Evolutionary conservation across 495 filamentous ascomycete genomes (phyloP).

Genomic region (Bathelium albidoporum): DNA sequence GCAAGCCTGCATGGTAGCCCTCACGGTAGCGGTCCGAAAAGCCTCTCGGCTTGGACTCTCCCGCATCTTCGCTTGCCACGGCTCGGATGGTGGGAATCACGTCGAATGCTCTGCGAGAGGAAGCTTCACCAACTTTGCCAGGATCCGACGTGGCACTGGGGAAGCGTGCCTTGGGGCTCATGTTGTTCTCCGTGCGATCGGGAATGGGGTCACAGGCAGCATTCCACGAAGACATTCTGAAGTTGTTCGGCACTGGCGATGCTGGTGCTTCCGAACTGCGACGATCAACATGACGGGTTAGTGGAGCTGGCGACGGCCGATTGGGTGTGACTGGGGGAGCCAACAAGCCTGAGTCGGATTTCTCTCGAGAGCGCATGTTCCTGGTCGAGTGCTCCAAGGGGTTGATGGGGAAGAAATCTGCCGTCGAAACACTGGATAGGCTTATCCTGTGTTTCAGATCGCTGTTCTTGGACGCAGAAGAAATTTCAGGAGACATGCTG

Average conservation of each 20-base stretch:
- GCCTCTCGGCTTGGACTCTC: not conserved
- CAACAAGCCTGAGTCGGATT: not conserved
- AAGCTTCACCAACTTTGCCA: not conserved
- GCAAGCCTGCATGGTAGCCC: slow-evolving; percentile 25
- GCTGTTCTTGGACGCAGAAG: slow-evolving; percentile 4
- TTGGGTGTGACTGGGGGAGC: not conserved
- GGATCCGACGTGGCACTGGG: not conserved
- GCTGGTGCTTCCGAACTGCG: not conserved
- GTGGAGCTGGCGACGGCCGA: not conserved
- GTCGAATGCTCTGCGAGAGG: not conserved
- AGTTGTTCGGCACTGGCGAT: not conserved
- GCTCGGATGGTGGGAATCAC: not conserved
- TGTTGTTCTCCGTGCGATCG: slow-evolving; percentile 16
- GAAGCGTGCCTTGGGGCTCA: slow-evolving; percentile 15
- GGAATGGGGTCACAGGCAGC: slow-evolving; percentile 9
- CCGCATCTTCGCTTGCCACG: not conserved
- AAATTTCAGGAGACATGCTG: not conserved
- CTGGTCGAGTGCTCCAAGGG: slow-evolving; percentile 28
- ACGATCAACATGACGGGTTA: slow-evolving; percentile 1
- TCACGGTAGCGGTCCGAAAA: slow-evolving; percentile 20
- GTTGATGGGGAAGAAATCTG: slow-evolving; percentile 34
- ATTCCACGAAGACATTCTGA: not conserved
- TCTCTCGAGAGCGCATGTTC: slow-evolving; percentile 15
- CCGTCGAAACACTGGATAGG: slow-evolving; percentile 28
- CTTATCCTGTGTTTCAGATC: slow-evolving; percentile 22